phyloP scores from a whole-genome alignment of 2,329 filamentous ascomycete species.

The Dactylonectria estremocensis region DNA sequence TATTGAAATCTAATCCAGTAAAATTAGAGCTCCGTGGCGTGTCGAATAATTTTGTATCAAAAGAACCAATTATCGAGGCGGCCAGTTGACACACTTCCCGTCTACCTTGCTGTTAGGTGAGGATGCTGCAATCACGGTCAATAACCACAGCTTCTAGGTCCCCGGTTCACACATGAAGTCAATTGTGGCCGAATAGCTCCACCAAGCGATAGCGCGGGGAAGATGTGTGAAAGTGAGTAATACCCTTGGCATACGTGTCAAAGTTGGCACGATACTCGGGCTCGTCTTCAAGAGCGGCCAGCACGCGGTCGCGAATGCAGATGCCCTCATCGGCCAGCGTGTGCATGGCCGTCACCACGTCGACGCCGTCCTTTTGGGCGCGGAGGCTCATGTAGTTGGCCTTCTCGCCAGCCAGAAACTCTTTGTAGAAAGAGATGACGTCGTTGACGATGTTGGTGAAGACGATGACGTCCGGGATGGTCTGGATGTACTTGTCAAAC shows the following conservation, averaged over 20 bases:
- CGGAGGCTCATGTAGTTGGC: conserved; percentile 30
- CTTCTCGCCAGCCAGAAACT: conserved; percentile 25
- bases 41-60: too few species aligned
- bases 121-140: too few species aligned
- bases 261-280: conserved; percentile 26
- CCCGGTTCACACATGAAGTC: too few species aligned
- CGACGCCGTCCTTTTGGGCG: conserved; percentile 23
- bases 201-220: conserved; percentile 21
- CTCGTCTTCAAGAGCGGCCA: conserved; percentile 12
- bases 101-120: too few species aligned
- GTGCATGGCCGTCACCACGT: conserved; percentile 11
- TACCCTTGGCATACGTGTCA: conserved; percentile 27
- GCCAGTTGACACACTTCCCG: too few species aligned
- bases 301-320: conserved; percentile 4
- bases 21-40: too few species aligned
- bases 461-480: conserved; percentile 25
- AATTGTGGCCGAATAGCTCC: background rate
- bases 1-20: too few species aligned
- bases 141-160: too few species aligned
- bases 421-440: conserved; percentile 32
- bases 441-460: conserved; percentile 34
- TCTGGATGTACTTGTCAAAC: conserved; percentile 21
- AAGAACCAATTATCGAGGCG: too few species aligned
- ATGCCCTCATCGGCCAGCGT: conserved; percentile 24
- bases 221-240: conserved; percentile 28